Base-by-base conservation (phyloP, 495 filamentous ascomycete species). In the Pseudomonodictys pantanalensis region DNA sequence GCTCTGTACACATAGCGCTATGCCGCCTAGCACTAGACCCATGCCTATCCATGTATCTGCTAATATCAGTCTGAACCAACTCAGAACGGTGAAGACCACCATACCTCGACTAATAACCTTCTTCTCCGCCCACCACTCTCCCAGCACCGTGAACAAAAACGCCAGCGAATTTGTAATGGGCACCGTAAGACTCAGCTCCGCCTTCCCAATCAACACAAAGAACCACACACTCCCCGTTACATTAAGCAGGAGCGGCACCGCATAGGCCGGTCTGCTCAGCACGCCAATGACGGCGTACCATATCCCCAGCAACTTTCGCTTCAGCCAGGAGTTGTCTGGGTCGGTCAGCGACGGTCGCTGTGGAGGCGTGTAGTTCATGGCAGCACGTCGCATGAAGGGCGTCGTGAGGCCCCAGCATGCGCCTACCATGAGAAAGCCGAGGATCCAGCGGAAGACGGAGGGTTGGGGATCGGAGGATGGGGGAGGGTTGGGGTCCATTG, bases 151-250 rank as follows among this genome's bases (percentile, higher is more conserved):
- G 69, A 97, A 98, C 51, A 97, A 66, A 65, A 98, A 98, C 0
- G 93, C 93, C 60, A 95, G 73, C 0, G 90, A 93, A 67, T 98
- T 98, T 2, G 91, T 89, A 52, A 98, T 91, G 0, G 93, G 93
- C 7, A 98, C 92, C 15, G 92, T 96, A 52, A 98, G 76, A 61
- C 90, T 95, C 64, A 97, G 66, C 72, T 98, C 93, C 64, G 92
- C 90, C 72, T 91, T 81, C 52, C 93, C 93, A 77, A 98, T 89
- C 60, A 98, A 75, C 64, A 97, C 71, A 68, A 98, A 98, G 67
- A 98, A 98, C 93, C 93, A 98, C 60, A 98, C 80, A 67, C 90
- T 95, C 56, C 93, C 93, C 30, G 93, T 96, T 64, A 97, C 72
- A 68, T 98, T 98, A 25, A 96, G 77, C 48, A 96, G 74, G 65